Base-by-base conservation (phyloP, 306 rosid genomes). In the Gleditsia sinensis region DNA sequence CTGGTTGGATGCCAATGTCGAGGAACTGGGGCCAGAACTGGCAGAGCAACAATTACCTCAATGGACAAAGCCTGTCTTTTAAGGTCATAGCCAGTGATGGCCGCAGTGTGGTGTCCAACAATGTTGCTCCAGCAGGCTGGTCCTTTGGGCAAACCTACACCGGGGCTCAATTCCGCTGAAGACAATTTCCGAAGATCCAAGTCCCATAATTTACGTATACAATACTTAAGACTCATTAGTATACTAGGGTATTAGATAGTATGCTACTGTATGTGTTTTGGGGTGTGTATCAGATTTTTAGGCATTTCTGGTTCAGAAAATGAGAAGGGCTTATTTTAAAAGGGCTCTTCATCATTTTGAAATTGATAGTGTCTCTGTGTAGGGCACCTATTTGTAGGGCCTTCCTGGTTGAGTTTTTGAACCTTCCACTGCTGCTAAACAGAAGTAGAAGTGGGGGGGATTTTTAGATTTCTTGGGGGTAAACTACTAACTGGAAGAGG, bases 1-100 rank as follows among this genome's bases (percentile, higher is more conserved):
- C 92, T 7, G 88, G 93, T 0, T 94, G 99, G 99, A 89, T 83
- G 75, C 67, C 89, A 11, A 88, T 94, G 99, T 94, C 99, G 7
- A 84, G 97, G 39, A 94, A 94, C 83, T 94, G 99, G 99, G 99
- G 99, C 7, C 99, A 94, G 45, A 94, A 94, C 48, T 94, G 99
- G 99, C 99, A 94, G 57, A 92, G 93, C 93, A 94, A 94, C 95
- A 81, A 83, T 62, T 71, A 83, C 34, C 96, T 94, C 11, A 92
- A 94, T 32, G 99, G 97, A 16, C 99, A 94, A 59, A 64, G 86
- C 84, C 85, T 94, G 25, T 94, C 99, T 2, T 92, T 94, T 74
- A 94, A 94, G 89, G 92, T 94, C 71, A 88, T 92, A 24, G 84
- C 99, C 3, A 94, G 99, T 60, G 92, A 92, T 68, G 97, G 96